phyloP scores from a whole-genome alignment of 768 basidiomycete species.

The Pisolithus sp. region DNA sequence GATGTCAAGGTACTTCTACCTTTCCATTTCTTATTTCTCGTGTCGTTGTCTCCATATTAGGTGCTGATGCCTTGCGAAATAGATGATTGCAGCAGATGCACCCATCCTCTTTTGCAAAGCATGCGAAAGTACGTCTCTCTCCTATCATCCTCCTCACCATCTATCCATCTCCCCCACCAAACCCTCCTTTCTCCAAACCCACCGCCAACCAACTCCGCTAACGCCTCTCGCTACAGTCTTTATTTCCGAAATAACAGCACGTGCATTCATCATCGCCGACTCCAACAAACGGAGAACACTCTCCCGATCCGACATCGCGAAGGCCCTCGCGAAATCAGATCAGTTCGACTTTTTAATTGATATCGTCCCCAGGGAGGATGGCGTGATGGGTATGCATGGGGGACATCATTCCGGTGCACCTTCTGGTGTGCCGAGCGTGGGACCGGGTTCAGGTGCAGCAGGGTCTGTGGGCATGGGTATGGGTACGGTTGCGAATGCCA shows the following conservation, averaged over 20 bases:
- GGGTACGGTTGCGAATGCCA: too few species aligned
- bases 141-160: too few species aligned
- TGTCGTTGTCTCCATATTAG: neutral
- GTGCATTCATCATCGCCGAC: conserved; percentile 93
- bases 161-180: neutral
- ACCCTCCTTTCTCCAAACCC: neutral
- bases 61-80: neutral
- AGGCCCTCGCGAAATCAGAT: conserved; percentile 87
- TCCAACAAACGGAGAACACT: conserved; percentile 95
- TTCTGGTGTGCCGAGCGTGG: too few species aligned
- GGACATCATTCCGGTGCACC: conserved; percentile 4
- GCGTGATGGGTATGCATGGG: conserved; percentile 10
- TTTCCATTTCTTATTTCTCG: neutral
- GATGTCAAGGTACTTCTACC: conserved; percentile 76
- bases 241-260: conserved; percentile 92
- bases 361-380: conserved; percentile 85
- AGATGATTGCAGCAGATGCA: conserved; percentile 99
- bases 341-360: conserved; percentile 98
- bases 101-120: conserved; percentile 97
- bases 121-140: conserved; percentile 80
- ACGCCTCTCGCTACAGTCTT: conserved; percentile 54
- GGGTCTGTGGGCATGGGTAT: too few species aligned
- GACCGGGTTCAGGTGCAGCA: too few species aligned
- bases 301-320: conserved; percentile 88
- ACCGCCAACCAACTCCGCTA: conserved; percentile 1